Percentiles rank a stretch among this genome's conserved stretches.
Evolutionary conservation across 306 rosid species (phyloP).

Genomic region (Styphnolobium japonicum): DNA sequence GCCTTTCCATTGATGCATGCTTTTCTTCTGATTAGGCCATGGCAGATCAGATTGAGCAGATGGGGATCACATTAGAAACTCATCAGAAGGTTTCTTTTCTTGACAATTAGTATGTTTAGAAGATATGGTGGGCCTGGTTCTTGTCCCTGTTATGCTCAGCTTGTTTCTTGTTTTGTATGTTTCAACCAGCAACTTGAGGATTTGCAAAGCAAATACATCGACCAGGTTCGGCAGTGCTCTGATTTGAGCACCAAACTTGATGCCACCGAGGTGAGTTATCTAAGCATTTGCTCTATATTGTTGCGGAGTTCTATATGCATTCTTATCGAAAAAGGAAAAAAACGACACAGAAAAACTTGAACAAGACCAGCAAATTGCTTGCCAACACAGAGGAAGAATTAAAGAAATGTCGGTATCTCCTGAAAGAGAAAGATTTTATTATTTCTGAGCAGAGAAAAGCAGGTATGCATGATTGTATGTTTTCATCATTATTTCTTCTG

Average conservation of each 20-base stretch:
- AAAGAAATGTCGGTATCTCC: conserved; percentile 59
- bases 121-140: not conserved
- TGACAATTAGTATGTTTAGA: not conserved
- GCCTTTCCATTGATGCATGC: not conserved
- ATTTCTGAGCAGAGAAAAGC: conserved; percentile 91
- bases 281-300: not conserved
- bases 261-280: conserved; percentile 67
- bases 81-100: conserved; percentile 71
- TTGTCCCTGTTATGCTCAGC: not conserved
- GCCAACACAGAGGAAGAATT: conserved; percentile 67
- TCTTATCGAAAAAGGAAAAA: conserved; percentile 4
- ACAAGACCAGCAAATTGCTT: conserved; percentile 65
- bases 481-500: not conserved
- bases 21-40: conserved; percentile 66
- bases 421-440: conserved; percentile 72
- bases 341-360: conserved; percentile 58
- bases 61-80: conserved; percentile 64
- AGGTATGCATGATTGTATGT: conserved; percentile 40
- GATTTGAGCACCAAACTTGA: conserved; percentile 78
- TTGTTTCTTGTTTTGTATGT: conserved; percentile 8
- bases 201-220: conserved; percentile 54
- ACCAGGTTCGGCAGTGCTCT: conserved; percentile 66
- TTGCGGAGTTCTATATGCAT: not conserved
- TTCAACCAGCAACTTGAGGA: conserved; percentile 71
- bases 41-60: conserved; percentile 95